These are phyloP conservation scores for Trichoderma aggressivum DNA, from an alignment of 2,329 filamentous ascomycete species.

Conservation along the genomic window DNA sequence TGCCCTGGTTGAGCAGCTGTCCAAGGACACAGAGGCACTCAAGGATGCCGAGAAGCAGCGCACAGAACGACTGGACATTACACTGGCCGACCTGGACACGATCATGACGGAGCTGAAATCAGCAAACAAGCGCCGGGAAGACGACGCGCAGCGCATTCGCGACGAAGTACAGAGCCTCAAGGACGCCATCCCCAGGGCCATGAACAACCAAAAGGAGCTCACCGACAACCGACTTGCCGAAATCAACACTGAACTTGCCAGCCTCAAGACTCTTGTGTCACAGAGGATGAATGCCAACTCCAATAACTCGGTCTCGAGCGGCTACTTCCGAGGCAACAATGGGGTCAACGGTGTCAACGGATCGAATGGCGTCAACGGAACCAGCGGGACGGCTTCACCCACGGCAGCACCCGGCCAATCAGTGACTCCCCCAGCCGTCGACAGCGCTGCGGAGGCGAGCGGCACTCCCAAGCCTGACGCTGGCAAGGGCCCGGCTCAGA, in stretches of 20 bases:
- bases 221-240: slow-evolving; percentile 81
- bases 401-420: slow-evolving; percentile 14
- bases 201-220: slow-evolving; percentile 81
- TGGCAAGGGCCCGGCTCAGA: slow-evolving; percentile 32
- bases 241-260: slow-evolving; percentile 82
- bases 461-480: slow-evolving; percentile 30
- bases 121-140: slow-evolving; percentile 75
- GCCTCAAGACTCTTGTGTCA: slow-evolving; percentile 80
- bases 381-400: slow-evolving; percentile 23
- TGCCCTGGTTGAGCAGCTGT: slow-evolving; percentile 82
- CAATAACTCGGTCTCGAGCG: slow-evolving; percentile 24
- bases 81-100: slow-evolving; percentile 78
- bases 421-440: background rate
- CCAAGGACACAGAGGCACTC: slow-evolving; percentile 82
- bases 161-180: slow-evolving; percentile 82
- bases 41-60: slow-evolving; percentile 83
- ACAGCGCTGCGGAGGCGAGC: slow-evolving; percentile 26
- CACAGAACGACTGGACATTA: slow-evolving; percentile 76
- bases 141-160: slow-evolving; percentile 80
- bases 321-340: slow-evolving; percentile 27
- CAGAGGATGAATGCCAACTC: slow-evolving; percentile 52
- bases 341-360: slow-evolving; percentile 7
- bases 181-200: slow-evolving; percentile 80
- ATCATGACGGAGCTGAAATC: slow-evolving; percentile 80
- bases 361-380: slow-evolving; percentile 20